Percentiles rank a stretch among this genome's conserved stretches.
phyloP scores from a whole-genome alignment of 192 early-diverging fungal species.

The Podila epicladia region DNA sequence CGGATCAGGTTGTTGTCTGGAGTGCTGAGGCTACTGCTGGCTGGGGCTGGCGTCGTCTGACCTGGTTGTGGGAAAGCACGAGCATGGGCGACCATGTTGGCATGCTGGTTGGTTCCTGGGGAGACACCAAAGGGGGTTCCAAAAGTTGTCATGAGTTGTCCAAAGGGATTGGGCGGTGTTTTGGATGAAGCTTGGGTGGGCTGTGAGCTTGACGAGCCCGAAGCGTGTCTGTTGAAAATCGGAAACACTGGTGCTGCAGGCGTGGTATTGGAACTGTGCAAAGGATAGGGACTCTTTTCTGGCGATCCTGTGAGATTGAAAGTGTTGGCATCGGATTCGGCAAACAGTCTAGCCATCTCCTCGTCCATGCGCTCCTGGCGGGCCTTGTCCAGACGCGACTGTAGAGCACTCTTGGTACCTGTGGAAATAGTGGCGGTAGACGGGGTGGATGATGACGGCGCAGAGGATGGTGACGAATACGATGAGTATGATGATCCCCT shows the following conservation, averaged over 20 bases:
- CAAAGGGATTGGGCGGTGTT: too few species aligned
- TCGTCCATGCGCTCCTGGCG: constrained; percentile 39
- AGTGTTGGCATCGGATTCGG: constrained; percentile 21
- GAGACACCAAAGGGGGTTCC: not conserved
- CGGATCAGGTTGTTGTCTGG: too few species aligned
- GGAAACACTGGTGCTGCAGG: not conserved
- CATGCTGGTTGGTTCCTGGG: not conserved
- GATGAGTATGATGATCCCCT: not conserved
- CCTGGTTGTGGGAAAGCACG: not conserved
- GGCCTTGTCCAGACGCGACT: constrained; percentile 26
- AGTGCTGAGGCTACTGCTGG: not conserved
- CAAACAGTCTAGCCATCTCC: constrained; percentile 44
- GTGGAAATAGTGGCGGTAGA: not conserved
- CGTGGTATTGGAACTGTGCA: not conserved
- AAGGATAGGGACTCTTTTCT: not conserved
- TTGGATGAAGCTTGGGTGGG: too few species aligned
- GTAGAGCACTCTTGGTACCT: not conserved
- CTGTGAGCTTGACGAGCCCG: not conserved
- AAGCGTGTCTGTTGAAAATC: not conserved
- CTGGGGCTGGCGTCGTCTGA: not conserved
- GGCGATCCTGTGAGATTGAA: constrained; percentile 28
- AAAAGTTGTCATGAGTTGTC: not conserved
- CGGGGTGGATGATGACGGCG: not conserved
- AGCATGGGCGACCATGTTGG: not conserved
- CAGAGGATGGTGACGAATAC: not conserved